Conservation (phyloP, 2,329 filamentous ascomycete genomes). For the Sporothrix protearum region DNA sequence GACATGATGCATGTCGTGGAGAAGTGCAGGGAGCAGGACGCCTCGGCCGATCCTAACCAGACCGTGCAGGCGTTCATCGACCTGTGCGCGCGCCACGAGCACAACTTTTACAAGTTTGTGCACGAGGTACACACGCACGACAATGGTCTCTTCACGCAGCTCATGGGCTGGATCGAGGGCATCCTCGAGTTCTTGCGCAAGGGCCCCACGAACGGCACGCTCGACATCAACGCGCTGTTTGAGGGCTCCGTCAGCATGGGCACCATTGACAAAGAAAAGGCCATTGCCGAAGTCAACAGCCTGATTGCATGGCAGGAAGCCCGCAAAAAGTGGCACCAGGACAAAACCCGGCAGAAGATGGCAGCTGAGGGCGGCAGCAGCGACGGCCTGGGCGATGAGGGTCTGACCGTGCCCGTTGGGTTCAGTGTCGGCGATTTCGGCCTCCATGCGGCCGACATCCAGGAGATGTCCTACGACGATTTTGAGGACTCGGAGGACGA, state of each 20-base stretch:
- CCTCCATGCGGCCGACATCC: constrained; percentile 77
- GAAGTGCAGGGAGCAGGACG: constrained; percentile 67
- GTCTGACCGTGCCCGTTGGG: constrained; percentile 49
- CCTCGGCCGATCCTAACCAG: constrained; percentile 93
- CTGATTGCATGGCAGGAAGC: constrained; percentile 93
- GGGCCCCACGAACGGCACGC: constrained; percentile 76
- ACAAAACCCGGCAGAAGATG: constrained; percentile 99
- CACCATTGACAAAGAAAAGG: constrained; percentile 66
- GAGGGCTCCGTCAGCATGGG: constrained; percentile 69
- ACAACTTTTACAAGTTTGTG: constrained; percentile 98
- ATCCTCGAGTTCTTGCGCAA: constrained; percentile 90
- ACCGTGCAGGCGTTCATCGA: constrained; percentile 98
- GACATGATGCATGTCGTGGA: constrained; percentile 79
- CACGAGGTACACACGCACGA: constrained; percentile 97
- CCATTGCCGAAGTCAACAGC: constrained; percentile 74
- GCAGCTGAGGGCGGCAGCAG: constrained; percentile 68
- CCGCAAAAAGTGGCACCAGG: constrained; percentile 95
- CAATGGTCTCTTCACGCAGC: constrained; percentile 89
- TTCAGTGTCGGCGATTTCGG: constrained; percentile 88
- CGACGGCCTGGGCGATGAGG: constrained; percentile 15
- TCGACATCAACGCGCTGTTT: constrained; percentile 94
- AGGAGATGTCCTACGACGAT: constrained; percentile 80
- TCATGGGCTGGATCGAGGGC: constrained; percentile 96
- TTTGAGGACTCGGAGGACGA: constrained; percentile 59
- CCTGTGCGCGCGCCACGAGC: constrained; percentile 87